Percentiles rank a stretch among this genome's conserved stretches.
phyloP scores from a whole-genome alignment of 192 early-diverging fungal species.

The Chytriomyces hyalinus region DNA sequence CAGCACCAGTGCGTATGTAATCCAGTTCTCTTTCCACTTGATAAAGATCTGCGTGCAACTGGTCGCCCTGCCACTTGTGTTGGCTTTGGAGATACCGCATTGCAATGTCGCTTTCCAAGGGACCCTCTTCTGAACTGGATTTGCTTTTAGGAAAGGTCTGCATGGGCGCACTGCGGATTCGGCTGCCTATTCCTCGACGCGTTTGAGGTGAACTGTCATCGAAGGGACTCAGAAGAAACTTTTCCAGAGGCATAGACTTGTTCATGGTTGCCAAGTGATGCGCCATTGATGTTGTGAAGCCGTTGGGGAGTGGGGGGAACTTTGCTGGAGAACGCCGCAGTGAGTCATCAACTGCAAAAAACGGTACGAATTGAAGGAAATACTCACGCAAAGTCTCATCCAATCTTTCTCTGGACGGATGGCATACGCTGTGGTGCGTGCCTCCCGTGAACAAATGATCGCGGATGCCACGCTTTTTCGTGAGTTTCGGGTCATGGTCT shows the following conservation, averaged over 20 bases:
- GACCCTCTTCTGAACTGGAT: constrained; percentile 5
- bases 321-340: constrained; percentile 12
- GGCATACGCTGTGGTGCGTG: constrained; percentile 54
- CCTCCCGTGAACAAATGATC: constrained; percentile 34
- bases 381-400: constrained; percentile 47
- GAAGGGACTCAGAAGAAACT: constrained; percentile 49
- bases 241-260: constrained; percentile 55
- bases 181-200: neutral
- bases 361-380: neutral
- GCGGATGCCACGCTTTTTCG: neutral
- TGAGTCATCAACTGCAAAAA: neutral
- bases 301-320: constrained; percentile 33
- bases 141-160: constrained; percentile 7
- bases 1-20: constrained; percentile 39
- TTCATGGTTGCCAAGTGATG: constrained; percentile 48
- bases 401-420: constrained; percentile 53
- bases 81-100: constrained; percentile 18
- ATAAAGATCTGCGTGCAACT: constrained; percentile 18
- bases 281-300: constrained; percentile 32
- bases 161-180: constrained; percentile 14
- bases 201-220: constrained; percentile 4
- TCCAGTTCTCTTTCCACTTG: constrained; percentile 31
- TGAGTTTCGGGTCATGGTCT: constrained; percentile 22
- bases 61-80: constrained; percentile 29
- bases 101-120: constrained; percentile 22